Evolutionary conservation across 2,329 filamentous ascomycete genomes (phyloP).

Genomic region (Alternaria ventricosa): DNA sequence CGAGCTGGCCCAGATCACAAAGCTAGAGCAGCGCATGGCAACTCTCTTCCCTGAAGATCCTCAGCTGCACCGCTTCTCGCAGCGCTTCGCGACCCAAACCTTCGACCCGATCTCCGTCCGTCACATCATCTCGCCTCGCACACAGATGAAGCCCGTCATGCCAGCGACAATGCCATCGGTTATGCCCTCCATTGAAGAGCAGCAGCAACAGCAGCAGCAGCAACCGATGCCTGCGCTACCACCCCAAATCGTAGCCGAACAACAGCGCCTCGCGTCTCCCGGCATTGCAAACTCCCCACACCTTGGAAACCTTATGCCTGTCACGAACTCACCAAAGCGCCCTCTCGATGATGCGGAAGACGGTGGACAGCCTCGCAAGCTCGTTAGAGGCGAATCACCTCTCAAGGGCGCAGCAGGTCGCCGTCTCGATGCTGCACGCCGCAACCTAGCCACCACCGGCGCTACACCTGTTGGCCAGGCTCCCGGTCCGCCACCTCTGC

Average conservation of each 20-base stretch:
- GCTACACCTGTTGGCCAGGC: slow-evolving; percentile 34
- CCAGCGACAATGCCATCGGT: slow-evolving; percentile 36
- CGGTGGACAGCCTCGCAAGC: slow-evolving; percentile 82
- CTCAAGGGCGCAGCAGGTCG: slow-evolving; percentile 89
- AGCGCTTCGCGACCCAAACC: slow-evolving; percentile 69
- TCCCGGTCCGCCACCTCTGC: slow-evolving; percentile 67
- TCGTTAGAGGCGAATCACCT: slow-evolving; percentile 87
- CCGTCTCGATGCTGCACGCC: slow-evolving; percentile 76
- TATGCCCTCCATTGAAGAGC: slow-evolving; percentile 9
- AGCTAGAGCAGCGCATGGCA: slow-evolving; percentile 89
- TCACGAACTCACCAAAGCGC: slow-evolving; percentile 55
- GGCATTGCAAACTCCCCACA: slow-evolving; percentile 41
- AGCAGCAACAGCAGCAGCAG: slow-evolving; percentile 12
- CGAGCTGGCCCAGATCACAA: slow-evolving; percentile 86
- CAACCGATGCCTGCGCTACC: slow-evolving; percentile 22
- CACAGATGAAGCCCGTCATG: slow-evolving; percentile 69
- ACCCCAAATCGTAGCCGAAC: slow-evolving; percentile 26
- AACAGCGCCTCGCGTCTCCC: slow-evolving; percentile 36
- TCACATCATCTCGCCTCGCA: slow-evolving; percentile 79
- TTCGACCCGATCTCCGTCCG: slow-evolving; percentile 86
- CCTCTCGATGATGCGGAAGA: slow-evolving; percentile 67
- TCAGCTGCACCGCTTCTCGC: slow-evolving; percentile 74
- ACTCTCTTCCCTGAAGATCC: slow-evolving; percentile 93
- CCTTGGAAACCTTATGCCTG: slow-evolving; percentile 29
- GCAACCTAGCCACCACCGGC: slow-evolving; percentile 46